Conservation (phyloP, 805 yeast genomes). For the Candida caryicola region DNA sequence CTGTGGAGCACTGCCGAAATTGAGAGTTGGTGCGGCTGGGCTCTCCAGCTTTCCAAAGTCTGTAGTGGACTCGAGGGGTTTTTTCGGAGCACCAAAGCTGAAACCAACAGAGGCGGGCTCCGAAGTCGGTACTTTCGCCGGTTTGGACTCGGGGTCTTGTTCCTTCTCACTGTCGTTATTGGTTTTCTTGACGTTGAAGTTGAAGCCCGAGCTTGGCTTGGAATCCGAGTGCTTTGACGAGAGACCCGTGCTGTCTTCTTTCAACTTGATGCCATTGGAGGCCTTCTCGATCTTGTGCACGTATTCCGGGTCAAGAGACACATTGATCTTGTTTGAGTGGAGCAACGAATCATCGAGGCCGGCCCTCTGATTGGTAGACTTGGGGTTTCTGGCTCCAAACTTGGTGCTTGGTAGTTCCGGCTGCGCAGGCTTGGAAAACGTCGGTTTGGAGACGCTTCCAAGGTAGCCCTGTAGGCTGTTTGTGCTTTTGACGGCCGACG, state of each 20-base stretch:
- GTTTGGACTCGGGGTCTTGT: too few relatives aligned
- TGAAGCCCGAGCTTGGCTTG: conserved; percentile 39
- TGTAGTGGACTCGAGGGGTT: too few relatives aligned
- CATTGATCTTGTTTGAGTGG: conserved; percentile 12
- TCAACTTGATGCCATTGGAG: conserved; percentile 31
- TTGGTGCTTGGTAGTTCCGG: too few relatives aligned
- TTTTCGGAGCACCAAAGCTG: too few relatives aligned
- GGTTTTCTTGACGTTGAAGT: conserved; percentile 31
- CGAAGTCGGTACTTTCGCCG: too few relatives aligned
- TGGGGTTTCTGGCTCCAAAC: conserved; percentile 9
- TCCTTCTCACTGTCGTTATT: too few relatives aligned
- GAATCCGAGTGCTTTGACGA: conserved; percentile 5
- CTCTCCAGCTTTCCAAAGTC: too few relatives aligned
- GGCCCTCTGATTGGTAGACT: conserved; percentile 15
- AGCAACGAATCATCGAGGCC: conserved; percentile 18
- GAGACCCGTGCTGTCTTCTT: conserved; percentile 14
- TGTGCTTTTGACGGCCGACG: conserved; percentile 8
- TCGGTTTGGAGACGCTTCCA: conserved; percentile 32
- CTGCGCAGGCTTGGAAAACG: conserved; percentile 18
- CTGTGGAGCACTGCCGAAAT: too few relatives aligned
- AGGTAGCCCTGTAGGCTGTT: conserved; percentile 31
- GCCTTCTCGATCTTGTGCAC: conserved; percentile 22
- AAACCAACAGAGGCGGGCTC: too few relatives aligned
- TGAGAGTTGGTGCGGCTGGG: too few relatives aligned
- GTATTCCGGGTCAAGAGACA: conserved; percentile 28